Evolutionary conservation across 2,329 filamentous ascomycete species (phyloP).

Genomic region (Aspergillus aculeatus): DNA sequence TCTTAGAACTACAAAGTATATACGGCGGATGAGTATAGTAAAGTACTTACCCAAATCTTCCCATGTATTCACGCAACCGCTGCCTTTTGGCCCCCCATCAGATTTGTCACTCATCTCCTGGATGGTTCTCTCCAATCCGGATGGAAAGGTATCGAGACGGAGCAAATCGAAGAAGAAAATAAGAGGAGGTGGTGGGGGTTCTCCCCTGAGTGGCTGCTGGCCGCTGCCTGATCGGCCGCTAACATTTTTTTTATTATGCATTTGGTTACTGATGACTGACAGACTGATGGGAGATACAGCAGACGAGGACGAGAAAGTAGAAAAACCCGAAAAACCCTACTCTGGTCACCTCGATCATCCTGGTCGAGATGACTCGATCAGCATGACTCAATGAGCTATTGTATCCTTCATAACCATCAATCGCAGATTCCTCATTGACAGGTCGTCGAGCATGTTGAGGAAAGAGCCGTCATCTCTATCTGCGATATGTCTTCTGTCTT

Average conservation of each 20-base stretch:
- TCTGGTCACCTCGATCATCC: too few species aligned
- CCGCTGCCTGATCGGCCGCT: constrained; percentile 22
- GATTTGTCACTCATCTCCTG: not conserved
- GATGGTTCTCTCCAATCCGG: not conserved
- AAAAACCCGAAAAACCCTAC: not conserved
- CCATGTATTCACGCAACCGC: not conserved
- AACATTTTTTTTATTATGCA: not conserved
- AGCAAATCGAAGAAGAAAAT: constrained; percentile 4
- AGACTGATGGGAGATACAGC: not conserved
- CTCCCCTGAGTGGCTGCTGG: constrained; percentile 13
- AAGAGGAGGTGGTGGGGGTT: constrained; percentile 14
- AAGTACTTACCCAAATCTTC: too few species aligned
- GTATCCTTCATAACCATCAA: too few species aligned
- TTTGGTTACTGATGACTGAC: not conserved
- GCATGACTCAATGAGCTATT: not conserved
- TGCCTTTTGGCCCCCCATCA: not conserved
- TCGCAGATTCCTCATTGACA: too few species aligned
- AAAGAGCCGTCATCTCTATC: not conserved
- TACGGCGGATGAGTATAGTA: too few species aligned
- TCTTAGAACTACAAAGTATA: not conserved
- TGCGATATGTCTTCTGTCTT: not conserved
- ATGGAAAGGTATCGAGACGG: not conserved
- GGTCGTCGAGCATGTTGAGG: not conserved
- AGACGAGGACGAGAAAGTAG: not conserved
- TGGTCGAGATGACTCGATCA: not conserved